Evolutionary conservation across 2,329 filamentous ascomycete genomes (phyloP).

Genomic region (Fusarium nematophilum): DNA sequence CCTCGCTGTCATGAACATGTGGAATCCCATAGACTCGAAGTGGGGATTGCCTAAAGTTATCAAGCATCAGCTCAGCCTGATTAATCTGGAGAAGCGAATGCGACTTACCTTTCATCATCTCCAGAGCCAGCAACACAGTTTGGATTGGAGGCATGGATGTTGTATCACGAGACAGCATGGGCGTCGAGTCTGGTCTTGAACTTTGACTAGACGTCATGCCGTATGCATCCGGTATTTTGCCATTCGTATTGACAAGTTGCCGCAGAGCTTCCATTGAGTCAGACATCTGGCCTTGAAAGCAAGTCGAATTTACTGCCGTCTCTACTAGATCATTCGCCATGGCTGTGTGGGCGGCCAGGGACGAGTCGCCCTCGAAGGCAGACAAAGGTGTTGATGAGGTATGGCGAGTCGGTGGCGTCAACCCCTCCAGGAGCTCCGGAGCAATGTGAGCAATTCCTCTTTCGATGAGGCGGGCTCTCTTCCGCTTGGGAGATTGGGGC

Average conservation of each 20-base stretch:
- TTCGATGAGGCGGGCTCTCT: background rate
- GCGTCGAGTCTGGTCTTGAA: background rate
- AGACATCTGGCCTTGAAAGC: background rate
- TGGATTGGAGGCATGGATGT: no score
- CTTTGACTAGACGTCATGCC: slow-evolving; percentile 1
- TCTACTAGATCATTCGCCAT: background rate
- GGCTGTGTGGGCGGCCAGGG: background rate
- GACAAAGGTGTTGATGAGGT: background rate
- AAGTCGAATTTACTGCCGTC: background rate
- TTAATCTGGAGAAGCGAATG: no score
- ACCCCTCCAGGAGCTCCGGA: background rate
- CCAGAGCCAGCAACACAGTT: no score
- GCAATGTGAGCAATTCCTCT: background rate
- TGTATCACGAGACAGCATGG: background rate
- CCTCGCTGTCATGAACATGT: slow-evolving; percentile 1
- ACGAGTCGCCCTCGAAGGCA: slow-evolving; percentile 6
- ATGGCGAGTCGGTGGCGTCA: background rate
- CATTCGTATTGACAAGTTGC: background rate
- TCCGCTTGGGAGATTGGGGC: background rate
- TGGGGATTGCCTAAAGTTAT: background rate
- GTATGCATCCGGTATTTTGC: slow-evolving; percentile 2
- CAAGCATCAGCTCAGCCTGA: background rate
- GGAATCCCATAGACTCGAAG: slow-evolving; percentile 3
- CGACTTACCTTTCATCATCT: no score
- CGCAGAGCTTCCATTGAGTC: background rate